Percentiles rank a stretch among this genome's conserved stretches.
These are phyloP conservation scores for Pseudonitzschia delicatissima DNA, from an alignment of 108 stramenopile species.

Conservation along the genomic window DNA sequence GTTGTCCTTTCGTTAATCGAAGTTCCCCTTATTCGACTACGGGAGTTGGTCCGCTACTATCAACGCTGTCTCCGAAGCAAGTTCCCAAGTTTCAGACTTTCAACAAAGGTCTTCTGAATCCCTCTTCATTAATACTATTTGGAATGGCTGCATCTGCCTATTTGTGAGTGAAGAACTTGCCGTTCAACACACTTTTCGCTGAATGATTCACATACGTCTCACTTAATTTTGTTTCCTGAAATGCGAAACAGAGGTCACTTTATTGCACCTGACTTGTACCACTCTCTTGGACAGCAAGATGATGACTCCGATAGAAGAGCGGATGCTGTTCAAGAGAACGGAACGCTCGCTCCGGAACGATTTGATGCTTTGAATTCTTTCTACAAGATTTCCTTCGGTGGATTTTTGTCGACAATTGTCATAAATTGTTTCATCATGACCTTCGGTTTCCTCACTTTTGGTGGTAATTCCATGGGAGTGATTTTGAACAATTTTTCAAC, in stretches of 20 bases:
- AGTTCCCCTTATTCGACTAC: constrained; percentile 45
- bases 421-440: constrained; percentile 72
- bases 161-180: constrained; percentile 21
- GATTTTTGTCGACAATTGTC: constrained; percentile 54
- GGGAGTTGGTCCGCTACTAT: constrained; percentile 17
- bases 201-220: neutral
- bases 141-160: constrained; percentile 88
- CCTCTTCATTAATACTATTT: constrained; percentile 63
- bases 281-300: constrained; percentile 36
- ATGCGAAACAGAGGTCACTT: constrained; percentile 64
- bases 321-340: neutral
- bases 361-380: constrained; percentile 21
- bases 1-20: constrained; percentile 42
- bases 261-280: constrained; percentile 87
- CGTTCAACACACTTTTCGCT: neutral
- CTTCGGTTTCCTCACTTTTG: constrained; percentile 89
- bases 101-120: constrained; percentile 36
- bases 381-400: constrained; percentile 48
- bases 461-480: constrained; percentile 69
- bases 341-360: no score
- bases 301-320: neutral
- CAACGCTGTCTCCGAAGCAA: constrained; percentile 32
- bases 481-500: constrained; percentile 91
- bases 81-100: constrained; percentile 59
- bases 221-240: neutral